Percentiles rank a stretch among this genome's conserved stretches.
phyloP scores from a whole-genome alignment of 202 grass and related monocot species.

The Eragrostis tef region DNA sequence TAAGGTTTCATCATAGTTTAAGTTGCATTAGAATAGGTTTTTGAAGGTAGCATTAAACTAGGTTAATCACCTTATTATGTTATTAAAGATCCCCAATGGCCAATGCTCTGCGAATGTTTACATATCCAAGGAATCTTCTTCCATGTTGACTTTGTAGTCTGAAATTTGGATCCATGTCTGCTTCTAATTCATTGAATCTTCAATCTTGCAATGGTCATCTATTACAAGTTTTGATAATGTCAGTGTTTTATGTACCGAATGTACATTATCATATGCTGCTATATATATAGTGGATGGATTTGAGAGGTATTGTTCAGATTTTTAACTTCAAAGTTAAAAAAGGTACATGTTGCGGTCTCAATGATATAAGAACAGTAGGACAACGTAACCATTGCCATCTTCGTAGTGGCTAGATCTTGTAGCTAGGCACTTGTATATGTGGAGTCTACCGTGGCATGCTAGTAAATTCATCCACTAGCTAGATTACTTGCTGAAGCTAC shows the following conservation, averaged over 20 bases:
- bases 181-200: background rate
- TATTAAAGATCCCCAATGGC: background rate
- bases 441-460: conserved; percentile 47
- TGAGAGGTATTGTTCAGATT: background rate
- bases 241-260: background rate
- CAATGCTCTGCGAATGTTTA: conserved; percentile 30
- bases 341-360: background rate
- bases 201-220: background rate
- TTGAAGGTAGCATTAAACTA: conserved; percentile 7
- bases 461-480: conserved; percentile 48
- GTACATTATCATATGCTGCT: background rate
- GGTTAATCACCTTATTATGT: conserved; percentile 28
- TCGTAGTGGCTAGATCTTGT: conserved; percentile 25
- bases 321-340: conserved; percentile 1
- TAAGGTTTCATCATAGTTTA: background rate
- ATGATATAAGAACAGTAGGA: conserved; percentile 15
- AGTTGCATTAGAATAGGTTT: no score
- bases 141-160: conserved; percentile 20
- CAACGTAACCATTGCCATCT: conserved; percentile 24
- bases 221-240: background rate
- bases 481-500: conserved; percentile 48
- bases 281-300: no score
- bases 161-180: background rate
- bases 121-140: conserved; percentile 32
- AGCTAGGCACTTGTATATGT: conserved; percentile 29